Evolutionary conservation across 2,329 filamentous ascomycete genomes (phyloP), one percentile per base, ranked within the genome.

Genomic region (Lasiodiplodia gonubiensis): DNA sequence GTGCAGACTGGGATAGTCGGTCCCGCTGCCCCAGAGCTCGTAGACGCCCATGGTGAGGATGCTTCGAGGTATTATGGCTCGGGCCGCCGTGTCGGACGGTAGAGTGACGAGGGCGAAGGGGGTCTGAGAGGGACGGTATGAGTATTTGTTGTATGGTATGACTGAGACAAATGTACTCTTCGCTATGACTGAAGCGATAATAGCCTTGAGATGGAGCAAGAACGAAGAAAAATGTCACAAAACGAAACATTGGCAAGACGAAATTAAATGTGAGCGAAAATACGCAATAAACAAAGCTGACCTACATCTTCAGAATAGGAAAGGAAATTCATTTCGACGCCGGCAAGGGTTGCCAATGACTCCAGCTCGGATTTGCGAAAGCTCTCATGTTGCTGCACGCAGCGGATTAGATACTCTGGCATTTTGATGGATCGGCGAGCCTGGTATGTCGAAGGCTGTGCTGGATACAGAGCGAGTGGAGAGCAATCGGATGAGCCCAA

Each of bases 371-470:
- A 88, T 67, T 89, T 84, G 48, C 94, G 90, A 77, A 99, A 99
- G n/a, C 88, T 90, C 82, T 97, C 93, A 78, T 98, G 94, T 68
- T 87, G 85, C 79, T 98, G 95, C 53, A 90, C 91, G 77, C 98
- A 93, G 73, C 94, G 92, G 70, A 99, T 89, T 69, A 99, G 86
- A 75, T 92, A 98, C 70, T 96, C 88, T 88, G 48, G 53, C 46
- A 42, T 59, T 46, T 33, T 35, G 37, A 33, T 3, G 16, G 37
- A 14, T 11, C 12, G 51, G 16, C 25, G 10, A 27, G 53, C 27
- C 18, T 54, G 21, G 2, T 35, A 35, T n/a, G 27, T n/a, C 27
- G 16, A n/a, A 18, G 10, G 3, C 37, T 23, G n/a, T 16, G n/a
- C 4, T 46, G 30, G 54, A 18, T 59, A 23, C 6, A 27, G 39